Conservation (phyloP, 2,329 filamentous ascomycete species). For the Pseudonectria foliicola region DNA sequence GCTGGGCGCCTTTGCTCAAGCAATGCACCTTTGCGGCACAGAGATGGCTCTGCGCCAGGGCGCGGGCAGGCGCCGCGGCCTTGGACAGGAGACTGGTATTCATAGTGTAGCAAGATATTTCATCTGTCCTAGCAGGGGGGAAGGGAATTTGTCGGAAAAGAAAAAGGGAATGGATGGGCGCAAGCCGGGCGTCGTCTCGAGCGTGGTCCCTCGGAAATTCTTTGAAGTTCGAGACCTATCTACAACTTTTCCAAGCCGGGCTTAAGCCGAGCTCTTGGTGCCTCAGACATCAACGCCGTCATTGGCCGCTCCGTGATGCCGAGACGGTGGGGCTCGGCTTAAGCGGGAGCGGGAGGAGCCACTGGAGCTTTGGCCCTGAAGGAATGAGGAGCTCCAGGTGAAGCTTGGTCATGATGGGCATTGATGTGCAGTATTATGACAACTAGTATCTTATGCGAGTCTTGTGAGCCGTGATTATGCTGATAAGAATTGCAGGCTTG, state of each 20-base stretch:
- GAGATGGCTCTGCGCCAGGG: constrained; percentile 37
- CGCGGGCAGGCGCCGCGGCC: constrained; percentile 38
- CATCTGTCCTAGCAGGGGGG: constrained; percentile 19
- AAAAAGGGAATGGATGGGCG: constrained; percentile 2
- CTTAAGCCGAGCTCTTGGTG: constrained; percentile 19
- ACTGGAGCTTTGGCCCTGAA: not conserved
- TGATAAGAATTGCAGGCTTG: too few relatives aligned
- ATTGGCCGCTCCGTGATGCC: constrained; percentile 17
- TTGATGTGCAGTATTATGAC: too few relatives aligned
- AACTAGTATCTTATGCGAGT: too few relatives aligned
- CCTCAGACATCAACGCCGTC: constrained; percentile 24
- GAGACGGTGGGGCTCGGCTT: too few relatives aligned
- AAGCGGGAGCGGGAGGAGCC: not conserved
- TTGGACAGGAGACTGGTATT: constrained; percentile 42
- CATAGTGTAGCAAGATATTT: constrained; percentile 31
- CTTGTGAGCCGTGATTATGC: too few relatives aligned
- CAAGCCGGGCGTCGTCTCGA: constrained; percentile 8
- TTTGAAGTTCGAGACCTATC: constrained; percentile 22
- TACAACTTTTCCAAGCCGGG: constrained; percentile 21
- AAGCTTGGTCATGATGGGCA: too few relatives aligned
- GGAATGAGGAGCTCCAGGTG: too few relatives aligned
- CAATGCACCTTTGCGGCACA: constrained; percentile 35
- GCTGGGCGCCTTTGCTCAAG: constrained; percentile 30
- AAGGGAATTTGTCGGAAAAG: constrained; percentile 7
- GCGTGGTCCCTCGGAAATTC: constrained; percentile 16